phyloP scores from a whole-genome alignment of 768 basidiomycete genomes.

The Stropharia rugosoannulata region DNA sequence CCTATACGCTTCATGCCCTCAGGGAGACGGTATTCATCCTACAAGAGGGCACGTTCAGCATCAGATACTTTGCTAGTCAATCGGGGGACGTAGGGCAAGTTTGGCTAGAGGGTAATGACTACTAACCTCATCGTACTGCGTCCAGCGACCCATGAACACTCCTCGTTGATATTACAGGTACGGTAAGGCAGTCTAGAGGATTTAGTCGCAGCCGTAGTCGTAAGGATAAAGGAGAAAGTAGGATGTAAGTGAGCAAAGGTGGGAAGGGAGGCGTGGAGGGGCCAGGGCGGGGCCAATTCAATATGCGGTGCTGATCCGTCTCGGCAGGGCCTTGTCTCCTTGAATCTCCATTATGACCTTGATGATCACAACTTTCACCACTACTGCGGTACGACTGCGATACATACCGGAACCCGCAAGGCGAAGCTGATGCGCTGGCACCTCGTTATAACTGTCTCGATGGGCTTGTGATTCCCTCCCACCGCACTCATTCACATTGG shows the following conservation, averaged over 20 bases:
- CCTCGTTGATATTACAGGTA: not conserved
- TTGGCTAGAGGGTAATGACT: not conserved
- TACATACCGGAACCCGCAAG: no score
- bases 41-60: slow-evolving; percentile 8
- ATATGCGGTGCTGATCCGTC: slow-evolving; percentile 1
- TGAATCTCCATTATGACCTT: no score
- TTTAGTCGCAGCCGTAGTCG: not conserved
- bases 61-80: not conserved
- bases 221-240: not conserved
- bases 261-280: not conserved
- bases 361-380: no score
- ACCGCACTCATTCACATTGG: no score
- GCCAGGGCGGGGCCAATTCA: not conserved
- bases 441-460: no score
- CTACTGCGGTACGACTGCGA: no score
- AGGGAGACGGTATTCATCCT: slow-evolving; percentile 54
- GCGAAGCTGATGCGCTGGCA: no score
- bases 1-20: slow-evolving; percentile 68
- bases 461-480: no score
- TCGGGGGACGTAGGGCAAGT: not conserved
- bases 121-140: slow-evolving; percentile 45
- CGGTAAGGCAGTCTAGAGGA: not conserved
- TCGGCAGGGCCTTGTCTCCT: not conserved
- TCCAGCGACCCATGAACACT: slow-evolving; percentile 31
- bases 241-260: not conserved